Evolutionary conservation across 306 rosid genomes (phyloP), one percentile per base, ranked within the genome.

Genomic region (Cucurbita maxima): DNA sequence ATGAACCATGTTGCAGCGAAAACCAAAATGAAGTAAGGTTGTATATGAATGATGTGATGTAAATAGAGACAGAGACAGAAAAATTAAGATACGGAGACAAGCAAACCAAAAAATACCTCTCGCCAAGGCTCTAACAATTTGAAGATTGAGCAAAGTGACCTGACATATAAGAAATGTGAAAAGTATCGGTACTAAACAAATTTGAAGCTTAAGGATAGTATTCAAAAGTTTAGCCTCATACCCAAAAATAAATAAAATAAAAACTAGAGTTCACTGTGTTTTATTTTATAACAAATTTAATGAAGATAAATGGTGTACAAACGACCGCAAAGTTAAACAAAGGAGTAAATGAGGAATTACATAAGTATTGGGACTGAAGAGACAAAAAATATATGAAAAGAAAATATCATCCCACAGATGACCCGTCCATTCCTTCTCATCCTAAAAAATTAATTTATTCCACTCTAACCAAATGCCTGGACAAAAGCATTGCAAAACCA

Each of bases 111-210:
- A 30, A 63, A 36, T 86, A 90, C 98, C 98, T 88, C 92, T 83
- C 59, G 97, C 97, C 16, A 93, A 85, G 62, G 97, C 90, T 88
- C 98, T 87, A 76, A 93, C 94, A 70, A 93, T 88, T 85, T 90
- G 88, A 58, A 90, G 94, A 85, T 88, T 93, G 81, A 93, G 96
- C 54, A 85, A 81, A 18, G 97, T 90, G 75, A 93, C 98, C 97
- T 93, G 96, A 83, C 74, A 82, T 47, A 79, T 72, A 67, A 13
- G 73, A 74, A 82, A 67, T 61, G 56, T 75, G 51, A 64, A 5
- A 44, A 6, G n/a, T 73, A 20, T 58, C 36, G 11, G 10, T 72
- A 36, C 43, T 18, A 10, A 9, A 55, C 38, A 72, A 55, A 18
- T 54, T 36, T 16, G 36, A 55, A 55, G 52, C 30, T 1, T 54